Conservation (phyloP, 148 eudicot species). For the Simmondsia chinensis region DNA sequence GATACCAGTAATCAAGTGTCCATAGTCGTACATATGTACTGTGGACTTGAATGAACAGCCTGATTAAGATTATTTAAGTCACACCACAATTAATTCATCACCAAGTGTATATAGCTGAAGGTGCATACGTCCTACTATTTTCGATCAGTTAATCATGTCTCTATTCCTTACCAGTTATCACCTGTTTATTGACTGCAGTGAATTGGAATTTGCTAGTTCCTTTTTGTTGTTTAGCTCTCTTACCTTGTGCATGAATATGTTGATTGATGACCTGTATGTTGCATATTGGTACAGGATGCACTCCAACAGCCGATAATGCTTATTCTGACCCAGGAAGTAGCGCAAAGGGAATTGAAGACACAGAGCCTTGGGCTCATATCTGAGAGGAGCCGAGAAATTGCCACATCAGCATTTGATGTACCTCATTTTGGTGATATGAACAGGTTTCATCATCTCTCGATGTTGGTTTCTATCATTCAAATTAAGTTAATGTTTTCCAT, state of each 20-base stretch:
- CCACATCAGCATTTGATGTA: constrained; percentile 30
- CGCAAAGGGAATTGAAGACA: constrained; percentile 26
- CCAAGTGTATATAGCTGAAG: too few species aligned
- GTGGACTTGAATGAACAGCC: too few species aligned
- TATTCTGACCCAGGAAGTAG: constrained; percentile 39
- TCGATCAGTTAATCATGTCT: too few species aligned
- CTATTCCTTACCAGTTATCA: too few species aligned
- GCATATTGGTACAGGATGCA: constrained; percentile 36
- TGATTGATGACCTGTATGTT: not conserved
- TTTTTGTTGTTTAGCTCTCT: not conserved
- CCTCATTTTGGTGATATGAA: constrained; percentile 20
- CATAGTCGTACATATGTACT: too few species aligned
- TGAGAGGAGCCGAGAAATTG: constrained; percentile 25
- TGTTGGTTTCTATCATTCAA: constrained; percentile 2
- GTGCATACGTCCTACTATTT: too few species aligned
- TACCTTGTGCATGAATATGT: not conserved
- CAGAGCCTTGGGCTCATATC: constrained; percentile 22
- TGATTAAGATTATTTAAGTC: too few species aligned
- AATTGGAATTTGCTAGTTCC: not conserved
- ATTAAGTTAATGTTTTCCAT: not conserved
- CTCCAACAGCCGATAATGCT: constrained; percentile 74
- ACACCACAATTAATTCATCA: too few species aligned
- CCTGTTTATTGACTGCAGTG: too few species aligned
- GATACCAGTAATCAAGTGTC: too few species aligned
- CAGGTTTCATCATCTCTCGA: constrained; percentile 28